These are phyloP conservation scores for Mucor piriformis DNA, from an alignment of 371 early-diverging fungal species.

Conservation along the genomic window DNA sequence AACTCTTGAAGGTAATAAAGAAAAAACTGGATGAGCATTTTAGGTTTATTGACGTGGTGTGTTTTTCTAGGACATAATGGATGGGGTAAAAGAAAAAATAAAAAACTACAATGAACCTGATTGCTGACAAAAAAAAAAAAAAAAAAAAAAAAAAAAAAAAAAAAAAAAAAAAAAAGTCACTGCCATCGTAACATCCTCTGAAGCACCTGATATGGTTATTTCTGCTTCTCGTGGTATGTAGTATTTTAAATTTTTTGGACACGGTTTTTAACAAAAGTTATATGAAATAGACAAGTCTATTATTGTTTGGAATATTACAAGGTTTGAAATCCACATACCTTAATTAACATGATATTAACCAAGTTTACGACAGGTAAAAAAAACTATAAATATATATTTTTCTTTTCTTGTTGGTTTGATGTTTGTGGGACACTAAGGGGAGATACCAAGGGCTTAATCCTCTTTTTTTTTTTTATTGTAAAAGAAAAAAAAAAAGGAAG, in stretches of 20 bases:
- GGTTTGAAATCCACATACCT: too few species aligned
- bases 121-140: background rate
- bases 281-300: conserved; percentile 80
- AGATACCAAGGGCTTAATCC: background rate
- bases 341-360: conserved; percentile 1
- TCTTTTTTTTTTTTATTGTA: background rate
- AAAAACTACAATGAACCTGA: background rate
- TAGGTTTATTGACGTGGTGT: background rate
- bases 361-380: conserved; percentile 7
- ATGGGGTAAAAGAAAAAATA: conserved; percentile 22
- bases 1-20: conserved; percentile 8
- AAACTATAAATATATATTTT: background rate
- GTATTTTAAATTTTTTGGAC: background rate
- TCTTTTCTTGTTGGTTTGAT: background rate
- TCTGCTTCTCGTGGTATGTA: conserved; percentile 84
- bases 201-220: conserved; percentile 87
- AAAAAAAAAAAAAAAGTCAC: conserved; percentile 61
- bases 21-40: background rate
- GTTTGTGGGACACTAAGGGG: background rate
- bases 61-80: conserved; percentile 20
- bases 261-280: background rate
- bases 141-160: conserved; percentile 12
- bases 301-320: conserved; percentile 88
- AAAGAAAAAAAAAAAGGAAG: background rate
- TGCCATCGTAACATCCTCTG: conserved; percentile 88